These are phyloP conservation scores for Backusella morwellensis DNA, from an alignment of 192 early-diverging fungal genomes.

Conservation along the genomic window DNA sequence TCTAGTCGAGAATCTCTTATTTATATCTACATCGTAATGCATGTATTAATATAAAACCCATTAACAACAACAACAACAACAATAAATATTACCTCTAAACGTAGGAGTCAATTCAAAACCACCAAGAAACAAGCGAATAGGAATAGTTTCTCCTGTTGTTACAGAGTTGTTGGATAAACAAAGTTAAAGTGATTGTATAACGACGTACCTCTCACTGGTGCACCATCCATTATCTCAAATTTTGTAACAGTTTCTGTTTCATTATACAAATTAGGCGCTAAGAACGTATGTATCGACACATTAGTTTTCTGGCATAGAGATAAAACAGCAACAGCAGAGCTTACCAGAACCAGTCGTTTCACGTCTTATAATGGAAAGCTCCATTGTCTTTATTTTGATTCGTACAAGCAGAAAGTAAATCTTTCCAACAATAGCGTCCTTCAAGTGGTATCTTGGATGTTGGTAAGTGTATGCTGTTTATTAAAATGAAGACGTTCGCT, in stretches of 20 bases:
- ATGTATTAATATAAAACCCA: not conserved
- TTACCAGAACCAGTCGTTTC: conserved; percentile 90
- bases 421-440: conserved; percentile 98
- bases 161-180: not conserved
- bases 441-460: conserved; percentile 80
- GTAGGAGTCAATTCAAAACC: conserved; percentile 99
- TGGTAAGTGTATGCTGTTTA: not conserved
- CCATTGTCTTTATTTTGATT: conserved; percentile 99
- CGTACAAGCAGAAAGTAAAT: conserved; percentile 98
- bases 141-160: conserved; percentile 83
- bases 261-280: conserved; percentile 94
- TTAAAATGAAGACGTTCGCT: not conserved
- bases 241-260: conserved; percentile 98
- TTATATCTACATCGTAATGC: conserved; percentile 50
- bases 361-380: conserved; percentile 95
- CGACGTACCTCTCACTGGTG: conserved; percentile 67
- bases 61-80: not conserved
- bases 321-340: not conserved
- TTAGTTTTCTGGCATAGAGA: not conserved
- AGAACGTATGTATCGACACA: not conserved
- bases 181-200: not conserved
- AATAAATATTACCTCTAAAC: conserved; percentile 53
- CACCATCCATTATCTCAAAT: conserved; percentile 99
- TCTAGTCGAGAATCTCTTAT: conserved; percentile 97
- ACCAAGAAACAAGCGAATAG: conserved; percentile 94